Base-by-base conservation (phyloP, 2,329 filamentous ascomycete genomes). In the Xylariaceae sp. region DNA sequence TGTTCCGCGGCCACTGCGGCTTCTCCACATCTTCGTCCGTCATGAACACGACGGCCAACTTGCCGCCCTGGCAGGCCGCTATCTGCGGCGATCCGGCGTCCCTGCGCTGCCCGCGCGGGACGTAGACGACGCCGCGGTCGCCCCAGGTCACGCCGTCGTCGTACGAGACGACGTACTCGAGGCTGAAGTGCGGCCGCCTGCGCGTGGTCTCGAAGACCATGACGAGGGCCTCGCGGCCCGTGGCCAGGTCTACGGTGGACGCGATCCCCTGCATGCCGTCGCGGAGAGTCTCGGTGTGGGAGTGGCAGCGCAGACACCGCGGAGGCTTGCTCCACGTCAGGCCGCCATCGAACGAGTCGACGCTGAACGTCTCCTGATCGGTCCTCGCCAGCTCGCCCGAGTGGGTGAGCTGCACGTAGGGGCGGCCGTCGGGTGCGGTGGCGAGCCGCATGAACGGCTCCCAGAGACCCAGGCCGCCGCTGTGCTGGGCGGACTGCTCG, bases 291-390 rank as follows among this genome's bases (percentile, higher is more conserved):
- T 70, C 66, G 8, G 57, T 41, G 34, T 34, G 48, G 34, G 31
- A 40, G 39, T 59, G 62, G 35, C 62, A 69, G 9, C 61, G 54
- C 30, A 70, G 54, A 41, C 64, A 67, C 19, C 54, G 50, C 4
- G 68, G 61, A n/a, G 44, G 46, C n/a, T 59, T 57, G 15, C 24
- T 39, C 69, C 69, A 73, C 0, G 61, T 65, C 23, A 45, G 43
- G 1, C 69, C 69, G 5, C 58, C 59, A 33, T 73, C 66, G 7
- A 48, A 51, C 18, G 68, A 71, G 23, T 58, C 55, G 9, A 68
- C 63, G n/a, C 63, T 52, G 63, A 72, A 71, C 8, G 68, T 71
- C 46, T 70, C 66, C 54, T 73, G 69, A 44, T 72, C 64, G 41
- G 67, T 58, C 11, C 46, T 55, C 4, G 66, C 65, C 23, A 66